Percentiles rank a stretch among this genome's conserved stretches.
Conservation (phyloP, 1,284 basidiomycete genomes). For the Papiliotrema terrestris region DNA sequence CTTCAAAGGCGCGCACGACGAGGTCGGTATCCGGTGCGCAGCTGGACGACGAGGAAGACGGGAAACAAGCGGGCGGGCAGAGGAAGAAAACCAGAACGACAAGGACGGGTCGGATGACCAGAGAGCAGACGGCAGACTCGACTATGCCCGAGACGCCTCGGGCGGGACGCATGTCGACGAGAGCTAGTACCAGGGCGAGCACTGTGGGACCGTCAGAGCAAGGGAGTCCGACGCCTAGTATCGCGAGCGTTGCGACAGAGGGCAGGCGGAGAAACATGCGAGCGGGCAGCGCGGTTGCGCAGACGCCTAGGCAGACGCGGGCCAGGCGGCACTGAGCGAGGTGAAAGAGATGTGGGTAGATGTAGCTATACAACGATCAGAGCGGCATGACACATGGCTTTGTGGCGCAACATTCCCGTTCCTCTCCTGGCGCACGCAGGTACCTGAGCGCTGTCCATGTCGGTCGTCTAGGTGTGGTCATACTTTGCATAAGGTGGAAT, state of each 20-base stretch:
- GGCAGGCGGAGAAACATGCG: neutral
- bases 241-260: slow-evolving; percentile 8
- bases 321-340: slow-evolving; percentile 9
- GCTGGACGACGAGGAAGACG: slow-evolving; percentile 22
- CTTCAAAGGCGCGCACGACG: slow-evolving; percentile 18
- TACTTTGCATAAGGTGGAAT: no score
- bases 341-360: neutral
- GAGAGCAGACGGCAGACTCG: slow-evolving; percentile 5
- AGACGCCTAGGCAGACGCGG: slow-evolving; percentile 15
- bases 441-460: no score
- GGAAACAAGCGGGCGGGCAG: slow-evolving; percentile 5
- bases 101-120: slow-evolving; percentile 9
- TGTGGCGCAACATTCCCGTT: no score
- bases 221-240: slow-evolving; percentile 41
- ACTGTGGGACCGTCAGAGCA: slow-evolving; percentile 23
- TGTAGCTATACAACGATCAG: neutral
- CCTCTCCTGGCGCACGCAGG: no score
- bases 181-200: slow-evolving; percentile 10
- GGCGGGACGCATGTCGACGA: slow-evolving; percentile 17
- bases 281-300: neutral
- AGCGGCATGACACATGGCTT: neutral
- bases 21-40: slow-evolving; percentile 31
- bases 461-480: no score
- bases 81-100: slow-evolving; percentile 6
- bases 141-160: neutral